These are phyloP conservation scores for Cyberlindnera euphorbiiphila DNA, from an alignment of 805 yeast genomes.

Conservation along the genomic window DNA sequence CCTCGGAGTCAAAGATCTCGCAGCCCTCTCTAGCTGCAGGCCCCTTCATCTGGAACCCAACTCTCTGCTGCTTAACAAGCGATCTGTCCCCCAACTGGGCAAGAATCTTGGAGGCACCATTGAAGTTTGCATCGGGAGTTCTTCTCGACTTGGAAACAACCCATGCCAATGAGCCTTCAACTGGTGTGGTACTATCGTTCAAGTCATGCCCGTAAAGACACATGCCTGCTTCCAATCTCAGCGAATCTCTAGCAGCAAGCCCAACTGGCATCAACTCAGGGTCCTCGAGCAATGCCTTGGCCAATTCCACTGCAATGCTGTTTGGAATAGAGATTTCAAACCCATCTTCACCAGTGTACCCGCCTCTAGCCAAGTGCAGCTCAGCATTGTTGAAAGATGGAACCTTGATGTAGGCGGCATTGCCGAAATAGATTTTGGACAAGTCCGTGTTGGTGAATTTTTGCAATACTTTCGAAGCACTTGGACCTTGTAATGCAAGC, in stretches of 20 bases:
- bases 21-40: constrained; percentile 90
- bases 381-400: constrained; percentile 35
- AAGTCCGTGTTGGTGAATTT: constrained; percentile 59
- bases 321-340: constrained; percentile 83
- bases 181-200: constrained; percentile 74
- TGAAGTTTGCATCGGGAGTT: constrained; percentile 45
- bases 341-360: constrained; percentile 98
- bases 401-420: constrained; percentile 33
- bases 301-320: constrained; percentile 54
- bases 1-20: constrained; percentile 53
- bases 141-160: constrained; percentile 80
- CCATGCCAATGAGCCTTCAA: constrained; percentile 90
- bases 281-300: constrained; percentile 51
- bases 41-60: constrained; percentile 69
- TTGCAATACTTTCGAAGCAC: constrained; percentile 63
- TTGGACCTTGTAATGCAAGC: constrained; percentile 92
- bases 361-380: constrained; percentile 87
- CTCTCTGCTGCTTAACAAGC: constrained; percentile 54
- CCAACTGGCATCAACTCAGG: constrained; percentile 80
- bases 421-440: constrained; percentile 68
- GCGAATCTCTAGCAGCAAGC: constrained; percentile 95
- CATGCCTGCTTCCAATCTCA: constrained; percentile 97
- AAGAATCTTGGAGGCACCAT: constrained; percentile 71
- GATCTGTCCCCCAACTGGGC: constrained; percentile 67
- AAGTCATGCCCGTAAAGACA: constrained; percentile 94